phyloP scores from a whole-genome alignment of 163 green algal species.

The Chlorella variabilis region DNA sequence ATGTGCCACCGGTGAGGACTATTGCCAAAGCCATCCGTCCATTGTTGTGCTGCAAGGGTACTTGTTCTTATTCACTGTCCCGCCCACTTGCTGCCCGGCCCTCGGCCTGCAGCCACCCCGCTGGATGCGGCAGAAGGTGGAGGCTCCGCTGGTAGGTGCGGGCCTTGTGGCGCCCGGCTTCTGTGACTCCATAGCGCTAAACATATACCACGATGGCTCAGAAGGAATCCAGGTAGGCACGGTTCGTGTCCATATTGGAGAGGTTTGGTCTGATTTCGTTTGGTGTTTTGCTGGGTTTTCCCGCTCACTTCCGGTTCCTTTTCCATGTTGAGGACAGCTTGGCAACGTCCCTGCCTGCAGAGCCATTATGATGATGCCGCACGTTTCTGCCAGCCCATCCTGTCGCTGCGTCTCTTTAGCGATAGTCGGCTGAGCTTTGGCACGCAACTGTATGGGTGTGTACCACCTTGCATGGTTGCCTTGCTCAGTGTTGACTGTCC shows the following conservation, averaged over 20 bases:
- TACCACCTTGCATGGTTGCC: background rate
- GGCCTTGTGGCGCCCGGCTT: constrained; percentile 57
- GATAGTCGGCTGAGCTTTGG: constrained; percentile 78
- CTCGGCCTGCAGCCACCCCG: background rate
- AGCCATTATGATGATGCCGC: constrained; percentile 74
- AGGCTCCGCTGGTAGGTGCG: constrained; percentile 60
- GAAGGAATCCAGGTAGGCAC: constrained; percentile 61
- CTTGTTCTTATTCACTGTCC: background rate
- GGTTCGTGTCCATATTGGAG: no score
- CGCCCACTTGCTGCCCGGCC: no score
- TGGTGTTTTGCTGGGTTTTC: no score
- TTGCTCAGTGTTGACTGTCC: background rate
- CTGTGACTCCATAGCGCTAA: constrained; percentile 68
- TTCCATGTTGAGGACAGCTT: no score
- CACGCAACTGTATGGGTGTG: constrained; percentile 69
- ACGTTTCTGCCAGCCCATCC: constrained; percentile 72
- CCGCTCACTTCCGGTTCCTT: no score
- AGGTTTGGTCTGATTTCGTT: no score
- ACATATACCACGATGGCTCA: constrained; percentile 80
- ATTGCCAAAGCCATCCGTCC: no score
- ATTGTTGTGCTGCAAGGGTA: no score
- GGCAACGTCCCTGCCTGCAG: no score
- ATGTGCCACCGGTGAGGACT: constrained; percentile 63
- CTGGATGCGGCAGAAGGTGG: constrained; percentile 52
- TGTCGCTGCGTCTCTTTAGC: constrained; percentile 73